Conservation (phyloP, 306 rosid genomes). For the Vicia villosa region DNA sequence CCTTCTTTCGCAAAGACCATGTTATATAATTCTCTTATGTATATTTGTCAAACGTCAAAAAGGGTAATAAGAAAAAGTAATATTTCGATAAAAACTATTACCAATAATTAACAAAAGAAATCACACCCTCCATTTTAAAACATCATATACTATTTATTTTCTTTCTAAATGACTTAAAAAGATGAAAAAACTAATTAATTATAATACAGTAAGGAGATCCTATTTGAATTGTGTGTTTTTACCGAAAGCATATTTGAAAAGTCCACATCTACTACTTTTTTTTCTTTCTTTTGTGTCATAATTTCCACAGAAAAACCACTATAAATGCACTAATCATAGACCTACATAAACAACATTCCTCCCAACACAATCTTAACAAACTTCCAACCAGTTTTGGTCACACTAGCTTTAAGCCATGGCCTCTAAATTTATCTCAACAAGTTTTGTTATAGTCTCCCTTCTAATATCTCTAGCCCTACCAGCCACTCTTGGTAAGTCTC, state of each 20-base stretch:
- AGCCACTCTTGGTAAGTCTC: conserved; percentile 59
- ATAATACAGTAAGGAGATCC: too few relatives aligned
- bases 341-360: conserved; percentile 32
- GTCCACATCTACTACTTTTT: not conserved
- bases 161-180: too few relatives aligned
- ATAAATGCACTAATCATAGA: conserved; percentile 41
- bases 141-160: too few relatives aligned
- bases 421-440: conserved; percentile 30
- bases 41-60: too few relatives aligned
- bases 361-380: not conserved
- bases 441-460: conserved; percentile 41
- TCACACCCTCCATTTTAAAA: too few relatives aligned
- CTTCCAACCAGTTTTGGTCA: conserved; percentile 27
- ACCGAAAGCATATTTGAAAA: not conserved
- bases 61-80: too few relatives aligned
- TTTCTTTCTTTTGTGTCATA: not conserved
- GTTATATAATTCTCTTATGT: not conserved
- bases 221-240: too few relatives aligned
- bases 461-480: conserved; percentile 49
- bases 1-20: not conserved
- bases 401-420: not conserved
- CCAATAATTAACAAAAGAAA: too few relatives aligned
- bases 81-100: too few relatives aligned
- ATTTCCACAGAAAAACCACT: conserved; percentile 16
- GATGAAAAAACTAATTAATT: too few relatives aligned